Evolutionary conservation across 192 early-diverging fungal genomes (phyloP).

Genomic region (Phycomyces nitens): DNA sequence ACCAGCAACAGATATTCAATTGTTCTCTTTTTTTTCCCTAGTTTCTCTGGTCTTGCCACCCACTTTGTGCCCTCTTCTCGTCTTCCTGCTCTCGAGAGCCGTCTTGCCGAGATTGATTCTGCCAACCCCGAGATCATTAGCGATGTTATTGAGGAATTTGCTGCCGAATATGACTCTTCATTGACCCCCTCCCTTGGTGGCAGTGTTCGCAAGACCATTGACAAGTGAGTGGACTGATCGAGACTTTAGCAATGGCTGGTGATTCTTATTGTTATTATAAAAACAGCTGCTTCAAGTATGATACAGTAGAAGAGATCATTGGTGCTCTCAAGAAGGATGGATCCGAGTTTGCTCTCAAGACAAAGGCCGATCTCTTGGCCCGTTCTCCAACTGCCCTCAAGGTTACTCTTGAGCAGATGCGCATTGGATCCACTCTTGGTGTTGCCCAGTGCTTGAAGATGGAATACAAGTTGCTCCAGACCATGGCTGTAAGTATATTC

Average conservation of each 20-base stretch:
- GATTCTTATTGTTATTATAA: neutral
- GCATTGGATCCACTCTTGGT: constrained; percentile 57
- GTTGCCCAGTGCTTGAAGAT: constrained; percentile 79
- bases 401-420: constrained; percentile 81
- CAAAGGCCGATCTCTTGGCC: constrained; percentile 56
- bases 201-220: constrained; percentile 60
- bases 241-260: neutral
- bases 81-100: constrained; percentile 71
- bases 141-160: constrained; percentile 87
- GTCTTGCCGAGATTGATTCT: constrained; percentile 76
- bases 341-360: constrained; percentile 64
- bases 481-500: constrained; percentile 47
- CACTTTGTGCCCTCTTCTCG: constrained; percentile 91
- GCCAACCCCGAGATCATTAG: constrained; percentile 81
- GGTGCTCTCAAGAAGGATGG: constrained; percentile 74
- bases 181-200: constrained; percentile 36
- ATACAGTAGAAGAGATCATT: constrained; percentile 84
- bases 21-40: constrained; percentile 22
- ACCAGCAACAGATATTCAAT: too few species aligned
- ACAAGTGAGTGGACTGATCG: constrained; percentile 15
- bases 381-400: constrained; percentile 86
- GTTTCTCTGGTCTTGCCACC: constrained; percentile 89
- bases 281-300: constrained; percentile 73
- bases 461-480: constrained; percentile 78
- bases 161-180: constrained; percentile 49